Base-by-base conservation (phyloP, 2,329 filamentous ascomycete species). In the Esteya vermicola region DNA sequence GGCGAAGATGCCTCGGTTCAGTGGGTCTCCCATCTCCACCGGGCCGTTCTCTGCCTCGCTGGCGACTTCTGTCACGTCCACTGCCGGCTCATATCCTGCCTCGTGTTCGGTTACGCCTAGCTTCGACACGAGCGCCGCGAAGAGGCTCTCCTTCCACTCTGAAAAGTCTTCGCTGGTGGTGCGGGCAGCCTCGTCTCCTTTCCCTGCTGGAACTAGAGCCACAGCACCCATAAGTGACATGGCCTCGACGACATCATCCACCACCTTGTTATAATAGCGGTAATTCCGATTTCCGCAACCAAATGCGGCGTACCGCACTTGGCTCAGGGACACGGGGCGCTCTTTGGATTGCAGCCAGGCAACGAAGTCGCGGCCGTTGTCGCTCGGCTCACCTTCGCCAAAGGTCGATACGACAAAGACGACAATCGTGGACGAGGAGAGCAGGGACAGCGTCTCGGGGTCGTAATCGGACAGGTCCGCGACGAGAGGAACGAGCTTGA, bases 241-340 rank as follows among this genome's bases (percentile, higher is more conserved):
- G 14, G n/a, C 14, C 18, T 10, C n/a, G n/a, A n/a, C 4, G 33
- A 19, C 12, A 25, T 9, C 48, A 16, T 54, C 50, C 6, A 60
- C 49, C 1, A 63, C 54, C 2, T 48, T 46, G 44, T 64, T 63
- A 40, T 56, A 64, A 39, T 60, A 50, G n/a, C 13, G 22, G 40
- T 64, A 64, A 36, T 52, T 59, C 27, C 47, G 58, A 43, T 62
- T 61, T 0, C 61, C 61, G 1, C 63, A 49, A 2, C 60, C 60
- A 39, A 63, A 59, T 0, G 55, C 53, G 14, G 51, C 50, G 37
- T 60, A 63, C 2, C 49, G 51, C 6, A 61, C 47, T 26, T 50
- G 45, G 1, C 28, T n/a, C 13, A 48, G 40, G 6, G 41, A 39
- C 5, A 40, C 40, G 3, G 14, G 48, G 43, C 33, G 44, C 50